Conservation (phyloP, 2,329 filamentous ascomycete species). For the Neonectria faginata region DNA sequence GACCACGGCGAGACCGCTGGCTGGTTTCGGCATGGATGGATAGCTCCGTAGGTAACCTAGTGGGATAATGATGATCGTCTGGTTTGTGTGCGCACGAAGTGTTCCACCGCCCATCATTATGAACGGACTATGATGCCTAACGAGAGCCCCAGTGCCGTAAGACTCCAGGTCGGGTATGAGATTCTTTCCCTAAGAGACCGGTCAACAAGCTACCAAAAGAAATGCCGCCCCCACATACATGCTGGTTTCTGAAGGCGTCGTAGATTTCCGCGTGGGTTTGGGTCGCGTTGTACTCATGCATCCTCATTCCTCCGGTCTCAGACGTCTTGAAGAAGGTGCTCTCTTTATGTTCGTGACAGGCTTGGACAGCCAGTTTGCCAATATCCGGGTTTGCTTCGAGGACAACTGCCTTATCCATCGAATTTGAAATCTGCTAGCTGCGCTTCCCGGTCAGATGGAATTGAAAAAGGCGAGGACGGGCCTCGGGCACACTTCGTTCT, state of each 20-base stretch:
- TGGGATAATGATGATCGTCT: conserved; percentile 1
- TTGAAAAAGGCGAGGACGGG: too few species aligned
- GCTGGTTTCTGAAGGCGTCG: background rate
- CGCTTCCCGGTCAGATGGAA: too few species aligned
- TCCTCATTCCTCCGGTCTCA: background rate
- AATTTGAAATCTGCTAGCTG: too few species aligned
- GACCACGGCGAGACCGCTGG: background rate
- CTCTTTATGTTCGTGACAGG: background rate
- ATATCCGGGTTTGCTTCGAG: background rate
- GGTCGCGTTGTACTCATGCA: background rate
- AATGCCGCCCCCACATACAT: background rate
- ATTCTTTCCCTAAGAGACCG: background rate
- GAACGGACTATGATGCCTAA: background rate
- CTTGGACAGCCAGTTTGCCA: background rate
- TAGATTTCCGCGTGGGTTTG: background rate
- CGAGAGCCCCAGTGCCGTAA: background rate
- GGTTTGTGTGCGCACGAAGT: background rate
- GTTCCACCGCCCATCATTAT: background rate
- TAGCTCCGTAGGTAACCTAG: background rate
- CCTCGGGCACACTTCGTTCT: too few species aligned
- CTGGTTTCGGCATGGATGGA: background rate
- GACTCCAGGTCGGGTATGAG: background rate
- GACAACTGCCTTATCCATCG: background rate
- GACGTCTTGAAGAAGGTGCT: background rate
- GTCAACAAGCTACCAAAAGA: background rate